Evolutionary conservation across 345 rosid genomes (phyloP).

Genomic region (Citrus sp.): DNA sequence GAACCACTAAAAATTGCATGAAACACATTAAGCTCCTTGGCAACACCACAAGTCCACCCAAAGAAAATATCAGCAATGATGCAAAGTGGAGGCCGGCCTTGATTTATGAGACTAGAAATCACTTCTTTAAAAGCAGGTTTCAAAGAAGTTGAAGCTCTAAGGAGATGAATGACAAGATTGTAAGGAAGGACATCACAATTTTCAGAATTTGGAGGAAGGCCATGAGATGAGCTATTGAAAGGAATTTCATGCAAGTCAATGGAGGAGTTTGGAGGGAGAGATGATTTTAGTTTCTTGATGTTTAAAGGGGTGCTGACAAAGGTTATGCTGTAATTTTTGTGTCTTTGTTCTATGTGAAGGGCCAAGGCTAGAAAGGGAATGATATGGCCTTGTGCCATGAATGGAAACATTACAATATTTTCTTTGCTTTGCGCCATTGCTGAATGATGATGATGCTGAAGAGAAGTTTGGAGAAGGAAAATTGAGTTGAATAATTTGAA

Average conservation of each 20-base stretch:
- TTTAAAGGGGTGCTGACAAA: slow-evolving; percentile 29
- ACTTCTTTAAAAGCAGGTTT: slow-evolving; percentile 27
- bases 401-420: slow-evolving; percentile 35
- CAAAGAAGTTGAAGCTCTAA: slow-evolving; percentile 36
- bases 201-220: slow-evolving; percentile 46
- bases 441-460: not conserved
- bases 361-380: slow-evolving; percentile 45
- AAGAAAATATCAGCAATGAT: slow-evolving; percentile 6
- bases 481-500: no score
- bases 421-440: slow-evolving; percentile 1
- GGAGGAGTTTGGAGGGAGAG: slow-evolving; percentile 31
- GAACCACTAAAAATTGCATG: slow-evolving; percentile 21
- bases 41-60: slow-evolving; percentile 8
- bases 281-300: slow-evolving; percentile 27
- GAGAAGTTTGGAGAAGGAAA: not conserved
- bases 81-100: slow-evolving; percentile 30
- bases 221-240: slow-evolving; percentile 34
- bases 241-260: slow-evolving; percentile 43
- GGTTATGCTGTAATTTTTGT: slow-evolving; percentile 19
- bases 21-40: slow-evolving; percentile 26
- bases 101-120: slow-evolving; percentile 13
- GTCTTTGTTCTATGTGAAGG: slow-evolving; percentile 25
- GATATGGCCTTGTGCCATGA: slow-evolving; percentile 47
- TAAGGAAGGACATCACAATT: slow-evolving; percentile 44
- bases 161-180: slow-evolving; percentile 29